Base-by-base conservation (phyloP, 2,329 filamentous ascomycete genomes). In the Ilyonectria destructans region DNA sequence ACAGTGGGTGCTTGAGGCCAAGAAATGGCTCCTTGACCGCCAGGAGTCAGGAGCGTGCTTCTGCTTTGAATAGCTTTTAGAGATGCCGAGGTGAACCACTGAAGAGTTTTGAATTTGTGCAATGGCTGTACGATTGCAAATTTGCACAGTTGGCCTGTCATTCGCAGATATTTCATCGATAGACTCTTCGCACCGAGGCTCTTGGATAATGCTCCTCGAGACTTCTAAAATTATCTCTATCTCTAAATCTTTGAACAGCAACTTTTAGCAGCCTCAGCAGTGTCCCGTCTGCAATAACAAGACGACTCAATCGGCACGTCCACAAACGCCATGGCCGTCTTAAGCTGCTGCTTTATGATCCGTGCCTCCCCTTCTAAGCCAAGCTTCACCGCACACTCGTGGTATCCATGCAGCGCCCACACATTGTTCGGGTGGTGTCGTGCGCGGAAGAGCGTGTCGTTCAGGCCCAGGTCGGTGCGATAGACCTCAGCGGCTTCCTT, bases 361-460 rank as follows among this genome's bases (percentile, higher is more conserved):
- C 72, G 68, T 2, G 82, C 83, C 70, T 84, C 83, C 0, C 77
- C 79, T 2, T 70, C 59, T 15, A 85, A 79, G 0, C 88, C 89
- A 40, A 77, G 77, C 68, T 82, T 87, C 8, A 83, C 75, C 57
- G 93, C 76, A 75, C 92, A 93, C 80, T 94, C 92, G 66, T 92
- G 86, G 68, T 90, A 91, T 0, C 92, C 92, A 74, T 92, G 89
- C 68, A 94, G 78, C 23, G 91, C 87, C 92, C 92, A 94, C 0
- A 94, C 88, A 70, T 94, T 94, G 57, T 90, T 90, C 6, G 88
- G 90, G 78, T 94, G 92, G 69, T 88, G 87, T 35, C 88, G 80
- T 1, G 90, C 87, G 26, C 91, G 84, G 1, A 90, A 89, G 6
- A 93, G 78, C 2, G 85, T 87, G 43, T 84, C 82, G 66, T 87